Percentiles rank a stretch among this genome's conserved stretches.
phyloP scores from a whole-genome alignment of 495 filamentous ascomycete species.

The Hypoxylon rickii region DNA sequence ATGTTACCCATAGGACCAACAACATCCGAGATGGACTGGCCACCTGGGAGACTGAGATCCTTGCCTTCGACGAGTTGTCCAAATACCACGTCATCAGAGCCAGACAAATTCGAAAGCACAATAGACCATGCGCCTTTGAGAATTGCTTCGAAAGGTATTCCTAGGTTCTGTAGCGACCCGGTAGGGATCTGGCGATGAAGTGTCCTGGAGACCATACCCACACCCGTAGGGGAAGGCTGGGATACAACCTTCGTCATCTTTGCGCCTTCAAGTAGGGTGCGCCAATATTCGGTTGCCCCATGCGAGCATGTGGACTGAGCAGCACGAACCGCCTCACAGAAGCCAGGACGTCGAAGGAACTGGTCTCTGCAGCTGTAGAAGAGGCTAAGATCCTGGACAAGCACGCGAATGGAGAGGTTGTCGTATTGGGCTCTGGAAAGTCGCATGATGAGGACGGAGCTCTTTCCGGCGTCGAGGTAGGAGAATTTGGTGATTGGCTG shows the following conservation, averaged over 20 bases:
- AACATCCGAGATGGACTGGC: constrained; percentile 44
- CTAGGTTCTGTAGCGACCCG: constrained; percentile 38
- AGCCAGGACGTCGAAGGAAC: constrained; percentile 42
- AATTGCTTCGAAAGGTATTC: constrained; percentile 46
- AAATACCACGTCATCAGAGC: constrained; percentile 50
- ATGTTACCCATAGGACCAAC: constrained; percentile 51
- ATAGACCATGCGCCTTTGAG: constrained; percentile 54
- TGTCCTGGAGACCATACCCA: constrained; percentile 42
- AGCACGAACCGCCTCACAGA: constrained; percentile 49
- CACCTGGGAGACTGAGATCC: constrained; percentile 38
- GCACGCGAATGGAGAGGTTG: constrained; percentile 44
- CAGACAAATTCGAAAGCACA: constrained; percentile 43
- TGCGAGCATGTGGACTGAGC: constrained; percentile 40
- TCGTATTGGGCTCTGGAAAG: constrained; percentile 55
- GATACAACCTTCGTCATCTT: constrained; percentile 49
- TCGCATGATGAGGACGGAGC: constrained; percentile 49
- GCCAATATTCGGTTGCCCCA: constrained; percentile 49
- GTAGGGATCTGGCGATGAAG: constrained; percentile 43
- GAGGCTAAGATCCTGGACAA: constrained; percentile 49
- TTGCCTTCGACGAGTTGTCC: constrained; percentile 49
- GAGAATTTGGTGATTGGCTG: constrained; percentile 52
- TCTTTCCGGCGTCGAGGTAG: constrained; percentile 52
- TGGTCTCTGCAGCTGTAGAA: constrained; percentile 46
- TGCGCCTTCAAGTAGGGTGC: constrained; percentile 45
- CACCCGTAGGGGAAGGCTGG: constrained; percentile 42